Evolutionary conservation across 495 filamentous ascomycete genomes (phyloP).

Genomic region (Chaetomidium leptoderma): DNA sequence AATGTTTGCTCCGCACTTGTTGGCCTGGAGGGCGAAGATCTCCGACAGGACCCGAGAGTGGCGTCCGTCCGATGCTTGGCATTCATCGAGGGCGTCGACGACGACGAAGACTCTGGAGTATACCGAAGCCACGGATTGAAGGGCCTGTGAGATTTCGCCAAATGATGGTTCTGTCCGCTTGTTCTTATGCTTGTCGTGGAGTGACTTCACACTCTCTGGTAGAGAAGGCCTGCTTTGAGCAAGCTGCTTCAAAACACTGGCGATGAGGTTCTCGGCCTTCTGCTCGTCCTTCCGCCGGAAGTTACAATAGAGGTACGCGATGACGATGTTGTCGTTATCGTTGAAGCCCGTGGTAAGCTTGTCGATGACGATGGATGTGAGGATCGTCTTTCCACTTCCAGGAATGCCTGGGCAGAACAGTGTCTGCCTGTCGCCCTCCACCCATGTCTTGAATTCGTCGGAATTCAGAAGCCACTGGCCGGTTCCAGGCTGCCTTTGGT

Average conservation of each 20-base stretch:
- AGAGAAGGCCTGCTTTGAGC: slow-evolving; percentile 15
- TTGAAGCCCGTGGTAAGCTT: slow-evolving; percentile 23
- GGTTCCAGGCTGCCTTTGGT: slow-evolving; percentile 34
- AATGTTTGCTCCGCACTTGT: slow-evolving; percentile 22
- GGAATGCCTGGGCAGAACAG: slow-evolving; percentile 46
- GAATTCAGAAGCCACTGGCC: slow-evolving; percentile 45
- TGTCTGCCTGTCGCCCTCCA: slow-evolving; percentile 22
- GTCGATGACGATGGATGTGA: slow-evolving; percentile 37
- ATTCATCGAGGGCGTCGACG: slow-evolving; percentile 53
- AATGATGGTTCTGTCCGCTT: slow-evolving; percentile 24
- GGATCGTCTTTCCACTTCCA: slow-evolving; percentile 34
- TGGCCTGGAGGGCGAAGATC: neutral
- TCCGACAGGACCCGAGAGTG: slow-evolving; percentile 15
- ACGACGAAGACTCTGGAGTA: slow-evolving; percentile 37
- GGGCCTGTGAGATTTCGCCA: slow-evolving; percentile 21
- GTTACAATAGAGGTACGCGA: slow-evolving; percentile 46
- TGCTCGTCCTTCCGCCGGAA: slow-evolving; percentile 33
- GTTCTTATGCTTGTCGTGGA: slow-evolving; percentile 24
- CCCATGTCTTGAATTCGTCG: neutral
- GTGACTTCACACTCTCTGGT: slow-evolving; percentile 19
- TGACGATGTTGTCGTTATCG: slow-evolving; percentile 24
- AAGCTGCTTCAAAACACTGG: slow-evolving; percentile 38
- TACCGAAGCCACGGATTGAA: slow-evolving; percentile 22
- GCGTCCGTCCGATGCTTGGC: slow-evolving; percentile 3
- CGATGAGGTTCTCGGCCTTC: slow-evolving; percentile 24